Evolutionary conservation across 345 rosid genomes (phyloP), one percentile per base, ranked within the genome.

Genomic region (Angophora floribunda): DNA sequence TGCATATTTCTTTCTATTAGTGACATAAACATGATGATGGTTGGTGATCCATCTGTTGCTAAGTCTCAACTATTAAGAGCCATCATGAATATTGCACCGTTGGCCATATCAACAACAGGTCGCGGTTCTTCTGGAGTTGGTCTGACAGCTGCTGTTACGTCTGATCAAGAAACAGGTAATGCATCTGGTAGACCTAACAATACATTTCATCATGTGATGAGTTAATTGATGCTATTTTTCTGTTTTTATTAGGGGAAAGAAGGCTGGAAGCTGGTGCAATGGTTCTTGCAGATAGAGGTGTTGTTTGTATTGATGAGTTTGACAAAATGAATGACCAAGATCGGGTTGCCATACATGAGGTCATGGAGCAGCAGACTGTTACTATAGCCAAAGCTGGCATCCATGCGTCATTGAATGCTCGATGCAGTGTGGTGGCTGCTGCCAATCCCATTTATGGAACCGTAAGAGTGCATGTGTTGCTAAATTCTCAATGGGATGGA

Each of bases 111-210:
- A 92, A 98, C 99, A 78, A 98, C 99, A 63, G 99, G 99, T 30
- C 98, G 99, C 45, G 99, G 99, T 86, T 98, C 99, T 91, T 98
- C 99, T 26, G 99, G 99, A 87, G 99, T 98, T 89, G 99, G 99
- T 65, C 91, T 98, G 94, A 98, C 99, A 88, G 99, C 99, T 94
- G 99, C 99, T 90, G 99, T 98, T 61, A 98, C 99, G 53, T 93
- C 99, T 88, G 99, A 97, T 92, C 99, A 98, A 92, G 99, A 98
- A 96, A 98, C 99, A 88, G 99, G 99, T 97, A 90, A 87, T 70
- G 53, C 59, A 49, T 51, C 52, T 49, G 55, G 44, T 13, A 36
- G 61, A 49, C 15, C 13, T 32, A n/a, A 15, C 44, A 65, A 57
- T 59, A 49, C 52, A 70, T 32, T 36, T 87, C 88, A 67, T 84